phyloP scores from a whole-genome alignment of 176 grass and related monocot genomes.

The Puya raimondii region DNA sequence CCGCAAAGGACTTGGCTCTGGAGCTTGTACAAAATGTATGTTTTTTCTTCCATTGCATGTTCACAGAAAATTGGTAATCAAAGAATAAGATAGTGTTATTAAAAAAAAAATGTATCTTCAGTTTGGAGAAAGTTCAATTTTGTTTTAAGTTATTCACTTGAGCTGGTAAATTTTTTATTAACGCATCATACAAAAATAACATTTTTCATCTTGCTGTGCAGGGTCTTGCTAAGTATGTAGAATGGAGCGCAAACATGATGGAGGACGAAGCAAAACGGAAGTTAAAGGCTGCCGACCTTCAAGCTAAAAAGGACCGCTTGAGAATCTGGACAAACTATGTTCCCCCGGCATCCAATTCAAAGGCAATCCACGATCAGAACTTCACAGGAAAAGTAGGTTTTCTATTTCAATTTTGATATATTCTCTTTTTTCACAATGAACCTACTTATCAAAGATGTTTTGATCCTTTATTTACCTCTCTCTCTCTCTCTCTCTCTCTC shows the following conservation, averaged over 20 bases:
- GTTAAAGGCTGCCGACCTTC: conserved; percentile 78
- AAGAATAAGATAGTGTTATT: no score
- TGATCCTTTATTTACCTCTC: conserved; percentile 8
- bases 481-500: background rate
- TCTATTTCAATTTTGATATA: background rate
- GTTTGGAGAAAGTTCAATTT: background rate
- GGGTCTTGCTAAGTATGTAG: conserved; percentile 95
- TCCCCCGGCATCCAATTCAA: conserved; percentile 78
- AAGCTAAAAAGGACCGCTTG: conserved; percentile 81
- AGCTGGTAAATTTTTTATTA: background rate
- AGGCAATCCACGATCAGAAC: conserved; percentile 85
- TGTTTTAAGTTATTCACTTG: background rate
- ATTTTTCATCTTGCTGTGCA: conserved; percentile 26
- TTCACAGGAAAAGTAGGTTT: conserved; percentile 72
- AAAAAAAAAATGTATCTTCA: no score
- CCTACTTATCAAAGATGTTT: conserved; percentile 2
- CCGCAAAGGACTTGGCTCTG: conserved; percentile 72
- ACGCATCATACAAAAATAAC: background rate
- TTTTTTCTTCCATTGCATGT: background rate
- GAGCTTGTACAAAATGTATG: conserved; percentile 95
- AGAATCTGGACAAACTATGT: conserved; percentile 85
- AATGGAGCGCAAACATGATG: conserved; percentile 98
- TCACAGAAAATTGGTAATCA: background rate
- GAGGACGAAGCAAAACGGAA: conserved; percentile 84
- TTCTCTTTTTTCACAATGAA: conserved; percentile 1